Percentiles rank a stretch among this genome's conserved stretches.
Conservation (phyloP, 2,329 filamentous ascomycete genomes). For the Microcyclospora tardicrescens region DNA sequence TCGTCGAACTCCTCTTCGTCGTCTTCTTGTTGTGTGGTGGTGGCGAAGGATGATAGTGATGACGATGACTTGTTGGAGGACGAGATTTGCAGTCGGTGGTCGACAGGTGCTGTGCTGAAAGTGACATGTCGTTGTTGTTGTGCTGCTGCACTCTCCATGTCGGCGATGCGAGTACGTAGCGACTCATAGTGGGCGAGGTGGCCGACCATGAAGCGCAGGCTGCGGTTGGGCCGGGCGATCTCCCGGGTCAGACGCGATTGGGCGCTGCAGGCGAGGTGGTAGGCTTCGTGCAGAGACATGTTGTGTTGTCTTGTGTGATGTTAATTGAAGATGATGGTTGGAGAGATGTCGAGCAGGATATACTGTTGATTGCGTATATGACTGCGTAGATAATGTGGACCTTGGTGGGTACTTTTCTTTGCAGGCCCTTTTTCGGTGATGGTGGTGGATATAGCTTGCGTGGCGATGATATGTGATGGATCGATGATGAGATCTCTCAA, state of each 20-base stretch:
- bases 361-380: too few relatives aligned
- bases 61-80: constrained; percentile 12
- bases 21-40: constrained; percentile 3
- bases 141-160: constrained; percentile 22
- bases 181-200: constrained; percentile 24
- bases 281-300: constrained; percentile 24
- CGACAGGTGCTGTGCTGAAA: constrained; percentile 17
- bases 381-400: too few relatives aligned
- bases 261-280: constrained; percentile 22
- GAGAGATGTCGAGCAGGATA: too few relatives aligned
- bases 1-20: constrained; percentile 12
- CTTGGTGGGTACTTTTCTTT: too few relatives aligned
- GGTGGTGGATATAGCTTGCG: too few relatives aligned
- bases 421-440: too few relatives aligned
- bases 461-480: too few relatives aligned
- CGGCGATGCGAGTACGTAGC: constrained; percentile 22
- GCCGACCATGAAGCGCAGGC: constrained; percentile 24
- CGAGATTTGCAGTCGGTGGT: constrained; percentile 8
- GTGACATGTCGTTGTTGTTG: constrained; percentile 11
- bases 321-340: too few relatives aligned
- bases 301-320: background rate
- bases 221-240: constrained; percentile 20
- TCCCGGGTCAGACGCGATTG: constrained; percentile 23
- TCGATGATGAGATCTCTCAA: too few relatives aligned
- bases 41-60: constrained; percentile 13